These are phyloP conservation scores for Pseudopyrenochaeta lycopersici DNA, from an alignment of 2,329 filamentous ascomycete genomes.

Conservation along the genomic window DNA sequence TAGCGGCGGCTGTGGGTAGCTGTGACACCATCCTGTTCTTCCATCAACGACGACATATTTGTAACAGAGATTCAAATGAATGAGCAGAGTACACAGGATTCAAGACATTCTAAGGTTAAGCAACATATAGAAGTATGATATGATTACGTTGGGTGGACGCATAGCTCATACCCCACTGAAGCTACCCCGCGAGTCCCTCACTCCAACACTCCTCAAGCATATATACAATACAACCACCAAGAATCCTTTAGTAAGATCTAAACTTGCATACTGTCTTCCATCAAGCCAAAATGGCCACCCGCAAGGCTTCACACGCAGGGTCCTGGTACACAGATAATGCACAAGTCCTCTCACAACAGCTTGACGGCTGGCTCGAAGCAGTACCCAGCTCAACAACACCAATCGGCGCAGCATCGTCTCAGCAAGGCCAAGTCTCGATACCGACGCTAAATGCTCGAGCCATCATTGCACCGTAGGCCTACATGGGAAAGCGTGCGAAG, in stretches of 20 bases:
- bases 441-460: slow-evolving; percentile 80
- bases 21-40: no score
- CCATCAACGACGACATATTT: no score
- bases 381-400: slow-evolving; percentile 74
- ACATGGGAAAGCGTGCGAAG: slow-evolving; percentile 1
- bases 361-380: slow-evolving; percentile 76
- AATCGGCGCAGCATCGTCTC: slow-evolving; percentile 58
- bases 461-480: slow-evolving; percentile 88
- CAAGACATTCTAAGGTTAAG: no score
- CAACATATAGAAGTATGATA: no score
- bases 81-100: no score
- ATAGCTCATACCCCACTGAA: slow-evolving; percentile 21
- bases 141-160: no score
- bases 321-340: slow-evolving; percentile 82
- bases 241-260: not conserved
- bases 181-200: slow-evolving; percentile 11
- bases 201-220: not conserved
- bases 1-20: no score
- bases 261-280: slow-evolving; percentile 1
- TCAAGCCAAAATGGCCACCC: slow-evolving; percentile 44
- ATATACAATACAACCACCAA: not conserved
- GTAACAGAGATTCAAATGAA: no score
- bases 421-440: slow-evolving; percentile 55
- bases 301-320: slow-evolving; percentile 79
- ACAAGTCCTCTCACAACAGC: slow-evolving; percentile 69